phyloP scores from a whole-genome alignment of 75 land plant species.

The Isoetes taiwanensis region DNA sequence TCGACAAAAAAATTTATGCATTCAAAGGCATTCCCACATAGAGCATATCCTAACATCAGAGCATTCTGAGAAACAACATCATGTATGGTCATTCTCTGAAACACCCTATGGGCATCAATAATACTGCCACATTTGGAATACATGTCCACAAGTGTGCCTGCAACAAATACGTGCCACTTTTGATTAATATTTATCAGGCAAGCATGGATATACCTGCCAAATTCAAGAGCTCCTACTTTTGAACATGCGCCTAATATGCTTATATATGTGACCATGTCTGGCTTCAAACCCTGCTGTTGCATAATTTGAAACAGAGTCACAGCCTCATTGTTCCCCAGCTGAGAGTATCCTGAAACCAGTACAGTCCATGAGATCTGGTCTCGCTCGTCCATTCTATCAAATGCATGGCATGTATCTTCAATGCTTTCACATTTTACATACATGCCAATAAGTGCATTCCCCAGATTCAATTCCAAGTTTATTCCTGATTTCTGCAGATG shows the following conservation, averaged over 20 bases:
- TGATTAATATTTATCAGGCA: slow-evolving; percentile 15
- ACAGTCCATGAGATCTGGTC: slow-evolving; percentile 28
- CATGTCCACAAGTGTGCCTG: slow-evolving; percentile 22
- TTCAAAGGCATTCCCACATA: slow-evolving; percentile 6
- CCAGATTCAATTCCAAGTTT: slow-evolving; percentile 14
- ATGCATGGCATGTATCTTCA: slow-evolving; percentile 12
- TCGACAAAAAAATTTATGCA: slow-evolving; percentile 14
- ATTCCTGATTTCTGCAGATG: slow-evolving; percentile 18
- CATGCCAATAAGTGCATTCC: slow-evolving; percentile 25
- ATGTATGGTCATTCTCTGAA: slow-evolving; percentile 16
- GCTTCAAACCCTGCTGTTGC: slow-evolving; percentile 7
- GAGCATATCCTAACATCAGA: slow-evolving; percentile 32
- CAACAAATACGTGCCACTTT: slow-evolving; percentile 13
- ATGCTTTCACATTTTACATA: slow-evolving; percentile 22
- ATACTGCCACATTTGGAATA: slow-evolving; percentile 22
- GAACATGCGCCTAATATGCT: slow-evolving; percentile 20
- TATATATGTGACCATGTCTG: slow-evolving; percentile 19
- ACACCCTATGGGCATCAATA: slow-evolving; percentile 12
- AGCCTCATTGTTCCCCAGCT: slow-evolving; percentile 15
- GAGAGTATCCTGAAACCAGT: slow-evolving; percentile 31
- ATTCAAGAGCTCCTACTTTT: slow-evolving; percentile 5
- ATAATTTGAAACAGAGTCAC: slow-evolving; percentile 11
- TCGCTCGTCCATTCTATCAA: slow-evolving; percentile 17
- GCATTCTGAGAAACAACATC: slow-evolving; percentile 28
- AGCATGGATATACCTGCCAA: slow-evolving; percentile 22